phyloP scores from a whole-genome alignment of 345 rosid genomes.

The Salix purpurea region DNA sequence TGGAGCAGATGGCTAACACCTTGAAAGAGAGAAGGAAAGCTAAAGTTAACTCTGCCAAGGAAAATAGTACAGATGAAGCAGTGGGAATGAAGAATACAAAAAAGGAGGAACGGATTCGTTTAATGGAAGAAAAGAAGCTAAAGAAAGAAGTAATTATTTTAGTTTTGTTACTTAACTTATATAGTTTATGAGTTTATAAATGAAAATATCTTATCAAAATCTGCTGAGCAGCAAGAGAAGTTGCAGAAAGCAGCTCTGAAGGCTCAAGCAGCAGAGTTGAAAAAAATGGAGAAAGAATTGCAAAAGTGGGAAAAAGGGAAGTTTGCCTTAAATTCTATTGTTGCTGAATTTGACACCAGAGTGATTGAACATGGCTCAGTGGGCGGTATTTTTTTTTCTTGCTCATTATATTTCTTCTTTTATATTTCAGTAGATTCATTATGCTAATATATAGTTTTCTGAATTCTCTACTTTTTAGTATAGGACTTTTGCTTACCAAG shows the following conservation, averaged over 20 bases:
- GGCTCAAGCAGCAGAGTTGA: slow-evolving; percentile 80
- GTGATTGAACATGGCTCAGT: slow-evolving; percentile 71
- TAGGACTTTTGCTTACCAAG: slow-evolving; percentile 81
- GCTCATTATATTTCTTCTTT: neutral
- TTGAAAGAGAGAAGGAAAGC: slow-evolving; percentile 22
- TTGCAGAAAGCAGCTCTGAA: slow-evolving; percentile 66
- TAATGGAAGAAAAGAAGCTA: slow-evolving; percentile 66
- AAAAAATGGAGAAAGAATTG: slow-evolving; percentile 66
- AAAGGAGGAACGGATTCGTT: slow-evolving; percentile 49
- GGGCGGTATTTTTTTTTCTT: slow-evolving; percentile 57
- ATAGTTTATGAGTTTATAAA: neutral
- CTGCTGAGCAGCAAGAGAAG: slow-evolving; percentile 66
- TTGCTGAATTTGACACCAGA: slow-evolving; percentile 73
- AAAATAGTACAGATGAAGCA: slow-evolving; percentile 28
- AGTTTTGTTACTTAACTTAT: neutral
- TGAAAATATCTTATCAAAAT: slow-evolving; percentile 12
- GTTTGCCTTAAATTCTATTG: slow-evolving; percentile 73
- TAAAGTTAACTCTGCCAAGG: slow-evolving; percentile 24
- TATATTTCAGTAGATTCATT: neutral
- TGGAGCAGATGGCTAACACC: slow-evolving; percentile 31
- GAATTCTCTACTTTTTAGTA: slow-evolving; percentile 27
- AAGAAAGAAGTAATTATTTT: slow-evolving; percentile 60
- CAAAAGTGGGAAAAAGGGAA: slow-evolving; percentile 90
- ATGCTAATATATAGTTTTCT: slow-evolving; percentile 16
- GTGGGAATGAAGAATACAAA: slow-evolving; percentile 42